Base-by-base conservation (phyloP, 2,329 filamentous ascomycete species). In the Penicillium sp. region DNA sequence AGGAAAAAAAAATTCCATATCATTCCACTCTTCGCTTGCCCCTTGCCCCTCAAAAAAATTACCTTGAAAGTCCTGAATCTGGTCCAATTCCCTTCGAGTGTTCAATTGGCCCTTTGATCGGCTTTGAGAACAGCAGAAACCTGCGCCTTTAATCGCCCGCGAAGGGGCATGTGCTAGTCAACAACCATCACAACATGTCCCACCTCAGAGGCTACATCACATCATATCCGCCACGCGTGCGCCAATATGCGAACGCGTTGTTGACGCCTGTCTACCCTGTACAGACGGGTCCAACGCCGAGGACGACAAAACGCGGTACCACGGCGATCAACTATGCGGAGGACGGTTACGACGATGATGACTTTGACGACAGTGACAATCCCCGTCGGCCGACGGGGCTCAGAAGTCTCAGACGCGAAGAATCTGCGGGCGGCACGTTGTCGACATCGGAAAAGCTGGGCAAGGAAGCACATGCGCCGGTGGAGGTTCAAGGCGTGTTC, bases 281-380 rank as follows among this genome's bases (percentile, higher is more conserved):
- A 53, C 78, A 84, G 57, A 76, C 76, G 48, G 84, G 82, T 25
- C 81, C 85, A 35, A 74, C 80, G 50, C 79, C 88, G 60, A 83
- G 91, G 66, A 95, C 88, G n/a, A 97, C 93, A 7, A 97, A 98
- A 75, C 86, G 93, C 70, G 93, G 93, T 49, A 97, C 93, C 2
- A 93, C 88, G 32, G 88, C 91, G 54, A 93, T 97, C 72, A 98
- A 96, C 73, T 98, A 98, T 66, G 91, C 93, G 25, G 93, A 98
- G 67, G 91, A 97, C 67, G 90, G 90, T 40, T 95, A 85, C 64
- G 91, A 96, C 57, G 90, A 84, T 52, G 74, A 76, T 35, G 74
- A 91, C 62, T 77, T 76, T 55, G 74, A 76, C 34, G 75, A 76
- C 34, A 74, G 88, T 54, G 84, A 91, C 54, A 84, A 85, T 2